phyloP scores from a whole-genome alignment of 257 asterid species.

The Nicotiana undulata region DNA sequence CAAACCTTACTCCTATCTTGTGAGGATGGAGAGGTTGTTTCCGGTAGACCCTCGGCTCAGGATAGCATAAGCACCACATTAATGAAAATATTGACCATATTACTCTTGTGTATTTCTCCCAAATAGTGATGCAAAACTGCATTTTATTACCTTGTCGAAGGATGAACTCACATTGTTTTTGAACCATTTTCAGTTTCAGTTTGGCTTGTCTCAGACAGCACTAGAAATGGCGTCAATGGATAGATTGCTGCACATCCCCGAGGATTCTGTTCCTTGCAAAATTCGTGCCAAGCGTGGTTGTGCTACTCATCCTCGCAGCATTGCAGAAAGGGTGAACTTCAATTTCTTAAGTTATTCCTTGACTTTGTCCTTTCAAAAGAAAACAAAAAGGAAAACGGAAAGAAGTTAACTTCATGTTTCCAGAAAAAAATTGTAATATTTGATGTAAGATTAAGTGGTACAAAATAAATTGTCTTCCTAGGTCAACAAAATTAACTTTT shows the following conservation, averaged over 20 bases:
- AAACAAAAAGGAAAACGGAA: background rate
- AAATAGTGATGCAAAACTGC: background rate
- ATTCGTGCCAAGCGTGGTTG: conserved; percentile 91
- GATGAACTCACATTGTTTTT: background rate
- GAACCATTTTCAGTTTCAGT: conserved; percentile 46
- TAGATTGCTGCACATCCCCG: conserved; percentile 62
- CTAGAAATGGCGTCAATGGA: conserved; percentile 64
- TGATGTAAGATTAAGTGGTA: background rate
- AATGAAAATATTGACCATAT: too few species aligned
- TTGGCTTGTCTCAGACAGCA: conserved; percentile 52
- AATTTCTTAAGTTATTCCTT: background rate
- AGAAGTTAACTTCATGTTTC: background rate
- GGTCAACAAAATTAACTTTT: background rate
- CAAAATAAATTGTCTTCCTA: background rate
- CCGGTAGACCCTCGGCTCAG: too few species aligned
- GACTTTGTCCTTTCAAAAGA: background rate
- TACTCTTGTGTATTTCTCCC: background rate
- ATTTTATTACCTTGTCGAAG: background rate
- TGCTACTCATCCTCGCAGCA: conserved; percentile 96
- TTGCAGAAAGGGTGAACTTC: conserved; percentile 67
- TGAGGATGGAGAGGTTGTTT: too few species aligned
- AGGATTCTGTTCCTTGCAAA: conserved; percentile 79
- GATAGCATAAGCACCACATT: too few species aligned
- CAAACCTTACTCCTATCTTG: too few species aligned
- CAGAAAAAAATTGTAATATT: background rate